Conservation (phyloP, 164 flowering plant genomes). For the Piper betle region DNA sequence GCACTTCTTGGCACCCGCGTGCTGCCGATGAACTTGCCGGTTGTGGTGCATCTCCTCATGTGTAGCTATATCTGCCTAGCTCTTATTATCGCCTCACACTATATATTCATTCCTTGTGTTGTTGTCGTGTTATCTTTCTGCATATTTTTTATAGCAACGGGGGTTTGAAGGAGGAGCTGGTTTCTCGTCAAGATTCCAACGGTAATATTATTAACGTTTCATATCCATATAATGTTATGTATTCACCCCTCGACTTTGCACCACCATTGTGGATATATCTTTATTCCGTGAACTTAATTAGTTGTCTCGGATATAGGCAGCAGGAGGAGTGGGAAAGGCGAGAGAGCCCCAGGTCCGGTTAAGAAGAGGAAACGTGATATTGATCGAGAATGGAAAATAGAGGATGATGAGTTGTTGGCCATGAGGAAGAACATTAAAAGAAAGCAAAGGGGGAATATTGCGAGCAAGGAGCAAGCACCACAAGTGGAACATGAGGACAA, state of each 20-base stretch:
- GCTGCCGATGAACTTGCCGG: neutral
- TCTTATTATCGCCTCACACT: too few relatives aligned
- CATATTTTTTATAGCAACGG: neutral
- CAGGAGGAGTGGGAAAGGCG: conserved; percentile 30
- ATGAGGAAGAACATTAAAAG: conserved; percentile 1
- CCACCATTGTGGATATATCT: neutral
- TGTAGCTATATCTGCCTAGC: too few relatives aligned
- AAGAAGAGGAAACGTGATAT: conserved; percentile 39
- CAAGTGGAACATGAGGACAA: neutral
- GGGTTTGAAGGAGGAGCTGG: neutral
- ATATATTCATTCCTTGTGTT: too few relatives aligned
- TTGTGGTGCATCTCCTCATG: neutral
- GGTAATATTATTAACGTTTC: neutral
- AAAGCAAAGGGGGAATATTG: neutral
- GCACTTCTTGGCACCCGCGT: neutral
- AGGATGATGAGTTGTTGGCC: conserved; percentile 4
- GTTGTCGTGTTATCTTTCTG: neutral
- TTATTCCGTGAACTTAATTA: neutral
- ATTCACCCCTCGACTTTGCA: neutral
- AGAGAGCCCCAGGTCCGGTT: conserved; percentile 22
- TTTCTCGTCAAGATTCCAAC: neutral
- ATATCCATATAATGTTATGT: too few relatives aligned
- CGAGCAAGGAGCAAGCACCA: neutral
- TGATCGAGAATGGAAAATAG: neutral
- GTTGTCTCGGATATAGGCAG: neutral